phyloP scores from a whole-genome alignment of 345 rosid species.

The Mangifera indica region DNA sequence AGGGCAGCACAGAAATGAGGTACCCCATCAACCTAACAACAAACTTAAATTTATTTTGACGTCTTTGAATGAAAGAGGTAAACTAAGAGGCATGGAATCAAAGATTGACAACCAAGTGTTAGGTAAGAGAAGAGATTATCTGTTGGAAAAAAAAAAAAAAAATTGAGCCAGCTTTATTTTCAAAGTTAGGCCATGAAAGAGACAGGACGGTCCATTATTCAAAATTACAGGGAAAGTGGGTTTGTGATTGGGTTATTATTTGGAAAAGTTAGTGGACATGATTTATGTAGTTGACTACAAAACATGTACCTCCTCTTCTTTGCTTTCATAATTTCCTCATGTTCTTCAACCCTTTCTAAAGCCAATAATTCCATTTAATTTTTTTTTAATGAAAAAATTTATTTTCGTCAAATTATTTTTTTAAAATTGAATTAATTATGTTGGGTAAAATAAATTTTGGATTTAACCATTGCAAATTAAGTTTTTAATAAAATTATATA shows the following conservation, averaged over 20 bases:
- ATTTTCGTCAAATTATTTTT: too few relatives aligned
- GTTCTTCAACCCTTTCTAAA: too few relatives aligned
- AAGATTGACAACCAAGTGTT: neutral
- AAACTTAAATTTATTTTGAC: neutral
- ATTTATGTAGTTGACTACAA: neutral
- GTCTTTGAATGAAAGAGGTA: neutral
- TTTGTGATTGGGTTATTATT: neutral
- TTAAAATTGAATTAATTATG: too few relatives aligned
- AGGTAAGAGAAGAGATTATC: neutral
- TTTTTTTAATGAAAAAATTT: too few relatives aligned
- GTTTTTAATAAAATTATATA: too few relatives aligned
- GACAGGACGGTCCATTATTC: slow-evolving; percentile 16
- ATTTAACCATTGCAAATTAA: too few relatives aligned
- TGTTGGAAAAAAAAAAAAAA: too few relatives aligned
- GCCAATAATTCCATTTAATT: too few relatives aligned
- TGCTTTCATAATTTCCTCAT: too few relatives aligned
- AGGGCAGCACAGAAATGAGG: too few relatives aligned
- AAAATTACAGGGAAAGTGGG: neutral
- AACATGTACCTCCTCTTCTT: neutral
- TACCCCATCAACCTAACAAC: neutral
- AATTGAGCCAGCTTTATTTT: neutral
- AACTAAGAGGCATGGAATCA: neutral
- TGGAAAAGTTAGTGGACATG: neutral
- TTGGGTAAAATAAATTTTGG: too few relatives aligned
- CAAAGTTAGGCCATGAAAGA: slow-evolving; percentile 27